Evolutionary conservation across 306 rosid species (phyloP).

Genomic region (Cucumis cinereus): DNA sequence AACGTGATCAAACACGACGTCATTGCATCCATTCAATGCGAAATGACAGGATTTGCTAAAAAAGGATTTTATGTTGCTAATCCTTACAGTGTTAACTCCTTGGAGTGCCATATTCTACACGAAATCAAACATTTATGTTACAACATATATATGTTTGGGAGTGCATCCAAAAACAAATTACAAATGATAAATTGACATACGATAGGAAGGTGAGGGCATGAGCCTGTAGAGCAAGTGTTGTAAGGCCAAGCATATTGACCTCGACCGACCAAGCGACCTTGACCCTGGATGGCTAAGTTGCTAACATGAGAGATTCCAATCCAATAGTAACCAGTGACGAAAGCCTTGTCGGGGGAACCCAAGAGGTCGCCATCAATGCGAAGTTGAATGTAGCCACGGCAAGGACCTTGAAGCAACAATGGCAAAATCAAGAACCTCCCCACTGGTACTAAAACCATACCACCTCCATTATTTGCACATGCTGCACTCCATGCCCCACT

Average conservation of each 20-base stretch:
- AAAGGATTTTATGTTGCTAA: not conserved
- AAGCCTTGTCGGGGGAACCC: not conserved
- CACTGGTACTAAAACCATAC: slow-evolving; percentile 12
- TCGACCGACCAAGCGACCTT: slow-evolving; percentile 21
- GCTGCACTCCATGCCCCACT: slow-evolving; percentile 15
- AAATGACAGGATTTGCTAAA: slow-evolving; percentile 17
- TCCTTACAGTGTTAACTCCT: not conserved
- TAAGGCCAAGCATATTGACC: slow-evolving; percentile 18
- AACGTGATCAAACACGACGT: not conserved
- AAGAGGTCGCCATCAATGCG: slow-evolving; percentile 6
- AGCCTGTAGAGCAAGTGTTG: not conserved
- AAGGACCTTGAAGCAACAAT: slow-evolving; percentile 8
- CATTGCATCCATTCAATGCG: slow-evolving; percentile 12
- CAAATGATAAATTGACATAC: slow-evolving; percentile 3
- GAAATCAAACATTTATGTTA: not conserved
- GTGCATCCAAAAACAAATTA: no score
- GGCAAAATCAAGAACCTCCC: slow-evolving; percentile 15
- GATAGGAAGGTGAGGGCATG: slow-evolving; percentile 13
- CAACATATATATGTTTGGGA: not conserved
- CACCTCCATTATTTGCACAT: slow-evolving; percentile 7
- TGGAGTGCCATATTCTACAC: slow-evolving; percentile 15
- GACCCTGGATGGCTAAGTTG: slow-evolving; percentile 6
- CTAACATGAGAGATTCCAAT: slow-evolving; percentile 8
- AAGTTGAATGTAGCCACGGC: slow-evolving; percentile 10
- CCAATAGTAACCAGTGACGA: slow-evolving; percentile 9